Conservation (phyloP, 495 filamentous ascomycete genomes). For the Aspergillus steynii region DNA sequence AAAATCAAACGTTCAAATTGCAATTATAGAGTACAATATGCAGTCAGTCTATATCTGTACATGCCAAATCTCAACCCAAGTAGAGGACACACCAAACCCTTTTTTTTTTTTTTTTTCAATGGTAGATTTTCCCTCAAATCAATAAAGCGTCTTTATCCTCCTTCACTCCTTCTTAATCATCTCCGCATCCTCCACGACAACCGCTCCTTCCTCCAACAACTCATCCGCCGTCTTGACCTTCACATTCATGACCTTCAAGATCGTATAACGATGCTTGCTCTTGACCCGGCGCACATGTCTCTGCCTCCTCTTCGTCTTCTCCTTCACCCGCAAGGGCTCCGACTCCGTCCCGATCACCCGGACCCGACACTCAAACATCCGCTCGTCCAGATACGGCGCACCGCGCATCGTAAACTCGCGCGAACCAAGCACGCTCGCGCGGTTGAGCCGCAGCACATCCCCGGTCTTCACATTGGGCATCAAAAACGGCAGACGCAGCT, state of each 20-base stretch:
- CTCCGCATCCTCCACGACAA: constrained; percentile 36
- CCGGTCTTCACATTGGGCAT: constrained; percentile 83
- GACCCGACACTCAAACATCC: constrained; percentile 80
- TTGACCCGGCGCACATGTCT: constrained; percentile 68
- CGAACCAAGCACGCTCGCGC: constrained; percentile 74
- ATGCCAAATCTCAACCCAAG: constrained; percentile 14
- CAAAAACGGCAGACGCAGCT: constrained; percentile 88
- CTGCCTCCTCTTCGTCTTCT: constrained; percentile 92
- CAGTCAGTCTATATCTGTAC: constrained; percentile 42
- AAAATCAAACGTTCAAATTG: constrained; percentile 16
- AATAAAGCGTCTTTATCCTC: neutral
- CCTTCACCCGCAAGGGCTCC: constrained; percentile 82
- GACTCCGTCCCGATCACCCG: constrained; percentile 82
- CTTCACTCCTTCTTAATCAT: constrained; percentile 21
- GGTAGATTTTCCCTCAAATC: neutral
- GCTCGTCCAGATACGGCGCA: constrained; percentile 72
- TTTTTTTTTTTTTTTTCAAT: neutral
- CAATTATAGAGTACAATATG: constrained; percentile 36
- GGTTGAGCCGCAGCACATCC: constrained; percentile 82
- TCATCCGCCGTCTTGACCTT: constrained; percentile 65
- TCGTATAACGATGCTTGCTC: constrained; percentile 89
- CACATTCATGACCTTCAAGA: constrained; percentile 79
- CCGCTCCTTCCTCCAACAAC: constrained; percentile 46
- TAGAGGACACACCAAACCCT: constrained; percentile 10
- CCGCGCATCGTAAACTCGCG: constrained; percentile 89